Evolutionary conservation across 2,329 filamentous ascomycete species (phyloP), one percentile per base, ranked within the genome.

Genomic region (Epichloe brachyelytri): DNA sequence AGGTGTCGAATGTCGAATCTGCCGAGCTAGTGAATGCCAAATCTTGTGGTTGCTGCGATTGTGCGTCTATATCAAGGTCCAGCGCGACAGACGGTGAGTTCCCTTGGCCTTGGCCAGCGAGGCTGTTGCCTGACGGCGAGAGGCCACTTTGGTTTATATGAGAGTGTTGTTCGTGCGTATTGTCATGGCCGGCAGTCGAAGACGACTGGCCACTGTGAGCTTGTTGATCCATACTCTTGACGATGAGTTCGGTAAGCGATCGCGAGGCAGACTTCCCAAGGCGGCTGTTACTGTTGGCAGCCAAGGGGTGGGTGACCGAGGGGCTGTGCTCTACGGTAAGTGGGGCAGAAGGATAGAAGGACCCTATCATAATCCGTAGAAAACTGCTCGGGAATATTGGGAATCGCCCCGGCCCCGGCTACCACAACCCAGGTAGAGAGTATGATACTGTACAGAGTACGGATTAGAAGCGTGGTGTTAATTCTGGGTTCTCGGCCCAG

Each of bases 71-170:
- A 56, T 69, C 76, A 61, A 84, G 73, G 62, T 78, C 79, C 58
- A 82, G 71, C 60, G 75, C 75, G 59, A 74, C 70, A 49, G 70
- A 71, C 59, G 67, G 61, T 26, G 51, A 46, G 52, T 74, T 67
- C 62, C 73, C 72, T 44, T 63, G 56, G 62, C 73, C 72, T 44
- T 63, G 56, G 63, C 74, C 15, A 11, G 22, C 70, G 63, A 75
- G 71, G 61, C 76, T 78, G 59, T 72, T 72, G 67, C 77, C 77
- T 63, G 80, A 79, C 60, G 80, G 78, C 60, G 82, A 83, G 66
- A 80, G 80, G 26, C 48, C 38, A 58, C 71, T 77, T 65, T 80
- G 79, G 66, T 77, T 85, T 83, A 85, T 83, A 82, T 80, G 75
- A 71, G 72, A 65, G 63, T 68, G 69, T 62, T 78, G 73, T 17